Base-by-base conservation (phyloP, 495 filamentous ascomycete genomes). In the Endocarpon pusillum region DNA sequence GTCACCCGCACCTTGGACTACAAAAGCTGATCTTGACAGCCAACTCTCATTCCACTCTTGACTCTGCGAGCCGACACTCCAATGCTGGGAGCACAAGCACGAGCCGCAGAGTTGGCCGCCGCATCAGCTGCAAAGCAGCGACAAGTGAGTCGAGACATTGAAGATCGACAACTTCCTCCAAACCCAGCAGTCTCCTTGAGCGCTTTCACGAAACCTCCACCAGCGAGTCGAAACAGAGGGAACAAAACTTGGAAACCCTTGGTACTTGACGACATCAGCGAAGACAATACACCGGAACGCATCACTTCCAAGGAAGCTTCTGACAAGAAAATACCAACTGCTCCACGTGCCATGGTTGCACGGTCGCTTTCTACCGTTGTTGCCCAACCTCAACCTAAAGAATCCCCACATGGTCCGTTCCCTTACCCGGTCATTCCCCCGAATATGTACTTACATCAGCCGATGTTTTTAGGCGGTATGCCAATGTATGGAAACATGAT, bases 31-130 rank as follows among this genome's bases (percentile, higher is more conserved):
- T n/a, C n/a, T n/a, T n/a, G n/a, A n/a, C n/a, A n/a, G n/a, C n/a
- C n/a, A n/a, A n/a, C n/a, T n/a, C n/a, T n/a, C n/a, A n/a, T n/a
- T n/a, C n/a, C n/a, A n/a, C n/a, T n/a, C n/a, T n/a, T n/a, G n/a
- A n/a, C n/a, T n/a, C n/a, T n/a, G n/a, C n/a, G n/a, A n/a, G n/a
- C n/a, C n/a, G n/a, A n/a, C n/a, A n/a, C n/a, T n/a, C n/a, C n/a
- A n/a, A n/a, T n/a, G n/a, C 28, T 31, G 12, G 28, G 28, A 31
- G 28, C 28, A 31, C 28, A 31, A 17, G 28, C 28, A 31, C 28
- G 28, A 5, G 28, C 28, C 19, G 28, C 28, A 4, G 28, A 31
- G 28, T 17, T 31, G 28, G 28, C 28, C 19, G 28, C 28, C 12
- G 28, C 28, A 31, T n/a, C 19, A 17, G 12, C 19, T 14, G 28